A percentile compares a stretch with the other conserved stretches of the same genome.
Conservation (phyloP, 1,284 basidiomycete genomes). For the Heimioporus retisporus region DNA sequence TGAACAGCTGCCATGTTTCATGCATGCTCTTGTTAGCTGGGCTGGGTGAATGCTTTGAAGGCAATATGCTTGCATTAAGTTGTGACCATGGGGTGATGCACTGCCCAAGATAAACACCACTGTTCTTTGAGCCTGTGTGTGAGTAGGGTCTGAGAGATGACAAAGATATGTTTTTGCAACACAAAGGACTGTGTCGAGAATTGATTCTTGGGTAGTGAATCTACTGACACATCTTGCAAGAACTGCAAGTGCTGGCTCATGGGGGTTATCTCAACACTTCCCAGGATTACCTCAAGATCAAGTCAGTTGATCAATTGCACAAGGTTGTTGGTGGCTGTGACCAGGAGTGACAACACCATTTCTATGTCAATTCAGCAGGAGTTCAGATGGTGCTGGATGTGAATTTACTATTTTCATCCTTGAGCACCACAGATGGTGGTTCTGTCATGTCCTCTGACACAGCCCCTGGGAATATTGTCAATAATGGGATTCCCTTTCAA, state of each 20-base stretch:
- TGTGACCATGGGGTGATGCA: conserved; percentile 74
- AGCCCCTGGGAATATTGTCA: conserved; percentile 59
- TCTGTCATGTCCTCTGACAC: conserved; percentile 20
- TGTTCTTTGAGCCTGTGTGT: conserved; percentile 50
- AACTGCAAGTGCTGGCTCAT: conserved; percentile 37
- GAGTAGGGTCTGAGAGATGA: conserved; percentile 71
- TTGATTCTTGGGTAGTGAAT: conserved; percentile 6
- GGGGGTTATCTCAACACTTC: conserved; percentile 61
- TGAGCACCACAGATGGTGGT: conserved; percentile 35
- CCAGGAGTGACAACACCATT: conserved; percentile 72
- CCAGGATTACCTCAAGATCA: conserved; percentile 79
- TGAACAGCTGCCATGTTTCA: conserved; percentile 35
- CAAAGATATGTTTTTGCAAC: conserved; percentile 57
- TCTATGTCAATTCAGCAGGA: conserved; percentile 25
- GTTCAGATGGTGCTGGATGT: conserved; percentile 4
- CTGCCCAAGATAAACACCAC: conserved; percentile 55
- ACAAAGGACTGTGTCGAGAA: conserved; percentile 49
- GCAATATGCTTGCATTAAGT: conserved; percentile 59
- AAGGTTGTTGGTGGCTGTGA: conserved; percentile 81
- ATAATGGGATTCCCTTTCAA: conserved; percentile 57
- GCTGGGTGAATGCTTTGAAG: conserved; percentile 47
- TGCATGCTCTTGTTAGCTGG: conserved; percentile 16
- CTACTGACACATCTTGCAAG: conserved; percentile 4
- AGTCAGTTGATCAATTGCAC: conserved; percentile 79
- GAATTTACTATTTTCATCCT: conserved; percentile 47